These are phyloP conservation scores for Umbelopsis vinacea DNA, from an alignment of 192 early-diverging fungal genomes.

Conservation along the genomic window DNA sequence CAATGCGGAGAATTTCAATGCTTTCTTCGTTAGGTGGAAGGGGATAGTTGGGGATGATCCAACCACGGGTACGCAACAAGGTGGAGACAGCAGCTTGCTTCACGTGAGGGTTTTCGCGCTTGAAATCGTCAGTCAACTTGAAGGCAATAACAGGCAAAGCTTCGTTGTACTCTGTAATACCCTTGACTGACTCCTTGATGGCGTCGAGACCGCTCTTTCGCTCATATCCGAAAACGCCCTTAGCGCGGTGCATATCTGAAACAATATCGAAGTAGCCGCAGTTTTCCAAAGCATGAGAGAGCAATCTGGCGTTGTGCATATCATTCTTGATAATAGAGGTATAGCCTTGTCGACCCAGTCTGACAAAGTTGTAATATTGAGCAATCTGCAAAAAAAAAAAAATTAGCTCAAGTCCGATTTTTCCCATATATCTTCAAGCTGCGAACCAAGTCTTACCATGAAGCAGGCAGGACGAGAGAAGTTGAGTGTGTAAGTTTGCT, in stretches of 20 bases:
- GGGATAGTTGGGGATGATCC: conserved; percentile 66
- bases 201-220: not conserved
- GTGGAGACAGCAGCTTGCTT: conserved; percentile 57
- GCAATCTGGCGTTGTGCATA: conserved; percentile 57
- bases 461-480: conserved; percentile 75
- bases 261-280: conserved; percentile 64
- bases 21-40: conserved; percentile 50
- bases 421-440: not conserved
- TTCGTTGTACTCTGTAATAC: conserved; percentile 49
- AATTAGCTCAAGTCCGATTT: not conserved
- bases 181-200: not conserved
- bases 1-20: conserved; percentile 55
- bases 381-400: conserved; percentile 45
- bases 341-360: conserved; percentile 69
- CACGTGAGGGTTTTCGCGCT: conserved; percentile 50
- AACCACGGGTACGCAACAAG: conserved; percentile 57
- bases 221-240: conserved; percentile 48
- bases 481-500: conserved; percentile 77
- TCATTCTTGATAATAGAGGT: conserved; percentile 60
- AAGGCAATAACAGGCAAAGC: conserved; percentile 69
- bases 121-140: conserved; percentile 60
- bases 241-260: conserved; percentile 63
- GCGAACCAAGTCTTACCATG: conserved; percentile 43
- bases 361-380: conserved; percentile 82
- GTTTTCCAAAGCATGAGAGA: conserved; percentile 58